Evolutionary conservation across 805 yeast genomes (phyloP).

Genomic region (Candida golubevii): DNA sequence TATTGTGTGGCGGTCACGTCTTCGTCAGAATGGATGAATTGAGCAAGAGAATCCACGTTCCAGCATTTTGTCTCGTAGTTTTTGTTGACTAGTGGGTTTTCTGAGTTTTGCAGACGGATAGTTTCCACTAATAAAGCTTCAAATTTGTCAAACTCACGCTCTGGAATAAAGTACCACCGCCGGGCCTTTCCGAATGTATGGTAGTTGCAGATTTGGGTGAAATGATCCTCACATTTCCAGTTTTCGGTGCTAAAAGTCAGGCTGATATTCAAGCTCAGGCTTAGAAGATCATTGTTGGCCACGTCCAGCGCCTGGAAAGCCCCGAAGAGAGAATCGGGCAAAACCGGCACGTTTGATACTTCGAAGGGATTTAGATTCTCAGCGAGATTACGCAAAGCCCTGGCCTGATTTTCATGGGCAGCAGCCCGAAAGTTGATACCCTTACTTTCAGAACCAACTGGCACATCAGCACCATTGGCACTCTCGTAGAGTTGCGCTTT

Average conservation of each 20-base stretch:
- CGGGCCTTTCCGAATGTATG: constrained; percentile 53
- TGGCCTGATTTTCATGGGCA: neutral
- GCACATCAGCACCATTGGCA: neutral
- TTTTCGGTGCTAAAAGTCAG: constrained; percentile 51
- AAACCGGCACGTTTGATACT: constrained; percentile 48
- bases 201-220: constrained; percentile 49
- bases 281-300: constrained; percentile 40
- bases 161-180: constrained; percentile 62
- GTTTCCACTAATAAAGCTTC: constrained; percentile 37
- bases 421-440: neutral
- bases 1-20: constrained; percentile 17
- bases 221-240: constrained; percentile 62
- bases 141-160: constrained; percentile 47
- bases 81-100: constrained; percentile 14
- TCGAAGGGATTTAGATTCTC: constrained; percentile 48
- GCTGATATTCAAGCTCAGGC: constrained; percentile 46
- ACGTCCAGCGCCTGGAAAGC: constrained; percentile 38
- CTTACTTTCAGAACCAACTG: neutral
- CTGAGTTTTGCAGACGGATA: constrained; percentile 6
- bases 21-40: constrained; percentile 15
- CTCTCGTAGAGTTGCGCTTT: constrained; percentile 1
- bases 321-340: constrained; percentile 46
- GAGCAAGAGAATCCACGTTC: constrained; percentile 18
- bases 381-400: neutral
- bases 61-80: constrained; percentile 19